These are phyloP conservation scores for Tuber brumale DNA, from an alignment of 495 filamentous ascomycete genomes.

Conservation along the genomic window DNA sequence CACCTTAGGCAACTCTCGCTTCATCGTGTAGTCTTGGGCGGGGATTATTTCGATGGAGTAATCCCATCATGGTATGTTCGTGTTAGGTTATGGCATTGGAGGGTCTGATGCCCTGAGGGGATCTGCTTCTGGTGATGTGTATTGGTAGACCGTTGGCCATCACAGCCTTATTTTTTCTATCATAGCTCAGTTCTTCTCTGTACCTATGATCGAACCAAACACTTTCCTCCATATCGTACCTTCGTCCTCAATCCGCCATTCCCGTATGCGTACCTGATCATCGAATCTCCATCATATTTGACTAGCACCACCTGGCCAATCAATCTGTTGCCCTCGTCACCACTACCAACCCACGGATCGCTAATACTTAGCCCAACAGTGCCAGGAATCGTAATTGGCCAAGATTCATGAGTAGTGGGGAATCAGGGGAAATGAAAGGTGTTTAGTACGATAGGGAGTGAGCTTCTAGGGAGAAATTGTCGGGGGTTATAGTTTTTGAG, in stretches of 20 bases:
- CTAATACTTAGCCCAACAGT: not conserved
- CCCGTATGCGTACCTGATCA: no score
- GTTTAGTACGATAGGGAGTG: not conserved
- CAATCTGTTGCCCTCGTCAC: not conserved
- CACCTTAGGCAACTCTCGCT: not conserved
- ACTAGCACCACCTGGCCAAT: not conserved
- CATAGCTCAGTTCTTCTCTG: no score
- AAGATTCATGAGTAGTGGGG: not conserved
- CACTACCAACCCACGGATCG: not conserved
- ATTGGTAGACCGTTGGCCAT: no score
- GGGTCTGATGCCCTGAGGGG: no score
- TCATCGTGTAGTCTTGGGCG: not conserved
- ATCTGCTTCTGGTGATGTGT: no score
- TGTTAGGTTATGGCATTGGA: no score
- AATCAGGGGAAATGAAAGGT: not conserved
- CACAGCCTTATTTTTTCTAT: no score
- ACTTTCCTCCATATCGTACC: no score
- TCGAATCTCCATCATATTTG: not conserved
- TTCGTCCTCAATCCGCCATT: no score
- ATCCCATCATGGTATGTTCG: no score
- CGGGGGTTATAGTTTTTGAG: not conserved
- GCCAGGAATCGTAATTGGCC: not conserved
- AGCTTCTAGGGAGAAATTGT: not conserved
- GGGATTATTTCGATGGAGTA: not conserved
- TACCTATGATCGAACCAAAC: no score